Conservation (phyloP, 352 stramenopile species). For the Globisporangium okanoganense region DNA sequence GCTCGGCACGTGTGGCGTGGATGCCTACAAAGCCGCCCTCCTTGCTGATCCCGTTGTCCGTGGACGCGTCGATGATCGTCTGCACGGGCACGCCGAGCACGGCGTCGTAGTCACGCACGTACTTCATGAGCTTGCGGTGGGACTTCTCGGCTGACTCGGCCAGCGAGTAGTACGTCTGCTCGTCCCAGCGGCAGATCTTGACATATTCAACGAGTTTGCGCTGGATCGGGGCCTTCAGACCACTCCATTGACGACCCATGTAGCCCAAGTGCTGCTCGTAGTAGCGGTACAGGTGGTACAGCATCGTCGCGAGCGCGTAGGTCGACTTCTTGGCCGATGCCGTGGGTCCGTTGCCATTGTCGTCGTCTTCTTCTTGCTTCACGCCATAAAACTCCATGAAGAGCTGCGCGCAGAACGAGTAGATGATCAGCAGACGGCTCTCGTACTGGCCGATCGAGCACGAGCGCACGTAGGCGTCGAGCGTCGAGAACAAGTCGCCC, state of each 20-base stretch:
- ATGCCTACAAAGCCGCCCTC: constrained; percentile 79
- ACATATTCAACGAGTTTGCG: constrained; percentile 97
- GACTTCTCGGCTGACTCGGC: constrained; percentile 97
- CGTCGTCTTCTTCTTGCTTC: not conserved
- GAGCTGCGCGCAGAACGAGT: constrained; percentile 84
- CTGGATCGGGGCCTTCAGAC: constrained; percentile 93
- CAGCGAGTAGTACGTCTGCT: constrained; percentile 99
- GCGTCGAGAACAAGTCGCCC: constrained; percentile 79
- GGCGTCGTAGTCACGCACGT: constrained; percentile 91
- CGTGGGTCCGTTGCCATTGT: not conserved
- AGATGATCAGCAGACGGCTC: constrained; percentile 85
- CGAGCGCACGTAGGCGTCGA: constrained; percentile 90
- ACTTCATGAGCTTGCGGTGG: constrained; percentile 98
- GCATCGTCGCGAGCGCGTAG: constrained; percentile 79
- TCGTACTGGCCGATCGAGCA: constrained; percentile 91
- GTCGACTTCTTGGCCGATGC: constrained; percentile 17
- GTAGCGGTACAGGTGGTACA: constrained; percentile 94
- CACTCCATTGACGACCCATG: constrained; percentile 78
- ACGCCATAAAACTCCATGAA: constrained; percentile 72
- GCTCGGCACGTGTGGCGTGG: constrained; percentile 59
- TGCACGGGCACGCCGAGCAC: constrained; percentile 81
- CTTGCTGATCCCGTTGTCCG: constrained; percentile 77
- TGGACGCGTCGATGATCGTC: constrained; percentile 86
- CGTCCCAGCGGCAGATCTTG: constrained; percentile 98
- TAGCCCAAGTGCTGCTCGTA: constrained; percentile 91